These are phyloP conservation scores for Globisporangium abappressorium DNA, from an alignment of 352 stramenopile genomes.

Conservation along the genomic window DNA sequence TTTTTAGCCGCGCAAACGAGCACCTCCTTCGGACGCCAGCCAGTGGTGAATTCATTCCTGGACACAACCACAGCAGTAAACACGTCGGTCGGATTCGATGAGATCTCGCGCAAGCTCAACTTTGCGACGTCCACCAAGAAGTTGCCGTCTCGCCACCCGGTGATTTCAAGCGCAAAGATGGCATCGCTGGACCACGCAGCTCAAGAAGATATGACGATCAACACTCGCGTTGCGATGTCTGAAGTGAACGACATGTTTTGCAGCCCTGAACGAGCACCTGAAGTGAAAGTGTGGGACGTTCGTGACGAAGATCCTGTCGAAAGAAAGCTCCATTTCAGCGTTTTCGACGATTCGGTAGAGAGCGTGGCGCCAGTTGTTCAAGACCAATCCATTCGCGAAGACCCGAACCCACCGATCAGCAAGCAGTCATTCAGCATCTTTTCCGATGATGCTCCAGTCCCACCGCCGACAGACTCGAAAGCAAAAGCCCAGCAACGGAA, in stretches of 20 bases:
- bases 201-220: conserved; percentile 88
- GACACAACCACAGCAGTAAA: conserved; percentile 11
- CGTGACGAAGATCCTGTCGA: conserved; percentile 71
- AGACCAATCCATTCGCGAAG: conserved; percentile 46
- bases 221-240: conserved; percentile 77
- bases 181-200: conserved; percentile 31
- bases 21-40: not conserved
- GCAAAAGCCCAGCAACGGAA: conserved; percentile 46
- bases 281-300: conserved; percentile 39
- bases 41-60: conserved; percentile 19
- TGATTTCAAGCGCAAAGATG: conserved; percentile 15
- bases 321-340: conserved; percentile 80
- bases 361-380: conserved; percentile 49
- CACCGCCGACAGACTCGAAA: conserved; percentile 26
- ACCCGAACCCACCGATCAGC: conserved; percentile 33
- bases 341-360: conserved; percentile 79
- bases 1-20: conserved; percentile 16
- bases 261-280: conserved; percentile 52
- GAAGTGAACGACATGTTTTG: conserved; percentile 89
- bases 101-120: conserved; percentile 22
- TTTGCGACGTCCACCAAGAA: conserved; percentile 23
- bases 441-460: conserved; percentile 32
- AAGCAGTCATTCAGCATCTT: conserved; percentile 53
- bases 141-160: conserved; percentile 10
- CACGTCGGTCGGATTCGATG: conserved; percentile 15